A percentile compares a stretch with the other conserved stretches of the same genome.
Evolutionary conservation across 2,329 filamentous ascomycete genomes (phyloP).

Genomic region (Xenoacremonium recifei): DNA sequence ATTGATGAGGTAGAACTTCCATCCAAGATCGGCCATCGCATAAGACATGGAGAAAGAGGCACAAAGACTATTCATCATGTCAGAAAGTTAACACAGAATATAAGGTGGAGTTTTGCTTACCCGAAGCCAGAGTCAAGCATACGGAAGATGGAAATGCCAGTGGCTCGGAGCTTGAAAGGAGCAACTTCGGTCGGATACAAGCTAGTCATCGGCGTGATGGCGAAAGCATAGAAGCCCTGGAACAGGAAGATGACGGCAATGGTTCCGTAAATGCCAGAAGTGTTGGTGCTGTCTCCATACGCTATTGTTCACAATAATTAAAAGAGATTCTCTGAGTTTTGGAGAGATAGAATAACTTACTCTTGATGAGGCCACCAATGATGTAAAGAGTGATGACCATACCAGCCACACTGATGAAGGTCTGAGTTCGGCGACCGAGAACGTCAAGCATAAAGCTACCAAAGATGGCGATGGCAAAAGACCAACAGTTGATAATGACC

Average conservation of each 20-base stretch:
- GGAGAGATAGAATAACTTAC: constrained; percentile 8
- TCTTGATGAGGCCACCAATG: constrained; percentile 25
- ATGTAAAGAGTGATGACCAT: constrained; percentile 22
- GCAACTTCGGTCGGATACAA: constrained; percentile 33
- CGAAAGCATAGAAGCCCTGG: constrained; percentile 31
- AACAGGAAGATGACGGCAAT: constrained; percentile 35
- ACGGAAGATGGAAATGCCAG: constrained; percentile 29
- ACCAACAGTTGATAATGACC: constrained; percentile 36
- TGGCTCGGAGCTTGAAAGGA: constrained; percentile 30
- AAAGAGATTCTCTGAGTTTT: no score
- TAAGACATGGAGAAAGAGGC: constrained; percentile 29
- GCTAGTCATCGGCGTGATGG: constrained; percentile 33
- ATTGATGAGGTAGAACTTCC: constrained; percentile 33
- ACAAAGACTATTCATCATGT: constrained; percentile 15
- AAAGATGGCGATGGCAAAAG: constrained; percentile 30
- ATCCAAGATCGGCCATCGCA: constrained; percentile 27
- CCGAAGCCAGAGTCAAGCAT: constrained; percentile 27
- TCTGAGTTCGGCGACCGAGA: constrained; percentile 30
- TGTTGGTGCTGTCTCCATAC: constrained; percentile 35
- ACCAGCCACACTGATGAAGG: constrained; percentile 22
- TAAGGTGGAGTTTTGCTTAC: constrained; percentile 14
- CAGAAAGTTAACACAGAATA: not conserved
- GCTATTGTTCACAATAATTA: not conserved
- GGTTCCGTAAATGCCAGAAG: constrained; percentile 38
- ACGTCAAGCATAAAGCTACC: constrained; percentile 33